Base-by-base conservation (phyloP, 345 rosid species). In the Capsella bursapastoris region DNA sequence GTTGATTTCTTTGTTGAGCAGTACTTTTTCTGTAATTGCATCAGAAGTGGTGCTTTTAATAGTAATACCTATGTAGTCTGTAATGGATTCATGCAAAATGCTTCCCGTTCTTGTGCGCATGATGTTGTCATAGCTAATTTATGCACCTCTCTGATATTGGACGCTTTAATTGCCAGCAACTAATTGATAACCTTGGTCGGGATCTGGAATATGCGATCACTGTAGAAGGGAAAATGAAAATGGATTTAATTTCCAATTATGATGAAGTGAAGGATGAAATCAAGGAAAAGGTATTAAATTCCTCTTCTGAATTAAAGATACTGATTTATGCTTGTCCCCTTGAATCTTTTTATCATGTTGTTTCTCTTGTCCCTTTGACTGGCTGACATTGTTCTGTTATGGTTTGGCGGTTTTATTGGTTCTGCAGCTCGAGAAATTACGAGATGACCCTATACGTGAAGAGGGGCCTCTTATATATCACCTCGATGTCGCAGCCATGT, bases 401-500 rank as follows among this genome's bases (percentile, higher is more conserved):
- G 62, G 28, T 64, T 77, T 77, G 53, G 68, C 31, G 22, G 58
- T 61, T 66, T 60, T 73, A 59, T 47, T 62, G 25, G 48, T 69
- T 71, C 10, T 84, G 83, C 86, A 93, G 98, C 98, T 94, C 74
- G 71, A 77, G 79, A 85, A 71, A 47, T 77, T 94, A 82, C 89
- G 85, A 76, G 96, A 87, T 82, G 79, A 81, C 78, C 97, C 98
- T 27, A 53, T 85, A 57, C 92, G 89, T 70, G 96, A 94, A 75
- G 98, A 94, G 79, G 91, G 93, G 50, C 98, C 97, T 68, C 98
- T 91, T 31, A 90, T 94, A 83, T 94, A 91, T 81, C 98, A 94
- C 86, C 83, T 94, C 31, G 98, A 94, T 83, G 98, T 94, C 52
- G 98, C 98, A 75, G 98, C 98, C 12, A 91, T 94, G 98, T 91